A percentile compares a stretch with the other conserved stretches of the same genome.
These are phyloP conservation scores for Vanilla planifolia DNA, from an alignment of 106 monocot species.

Conservation along the genomic window DNA sequence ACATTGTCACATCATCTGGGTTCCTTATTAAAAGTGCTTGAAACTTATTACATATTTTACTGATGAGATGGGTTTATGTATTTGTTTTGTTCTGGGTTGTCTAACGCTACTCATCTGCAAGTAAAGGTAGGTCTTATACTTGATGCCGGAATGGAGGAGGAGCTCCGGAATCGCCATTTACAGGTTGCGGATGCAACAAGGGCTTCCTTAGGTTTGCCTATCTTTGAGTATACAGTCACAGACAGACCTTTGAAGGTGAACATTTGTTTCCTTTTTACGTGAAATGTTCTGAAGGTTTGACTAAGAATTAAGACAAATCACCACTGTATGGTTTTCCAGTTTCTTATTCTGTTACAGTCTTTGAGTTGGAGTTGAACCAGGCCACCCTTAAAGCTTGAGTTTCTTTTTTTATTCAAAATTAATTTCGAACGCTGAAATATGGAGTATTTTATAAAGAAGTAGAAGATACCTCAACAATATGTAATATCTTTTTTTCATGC, in stretches of 20 bases:
- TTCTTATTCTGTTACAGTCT: too few relatives aligned
- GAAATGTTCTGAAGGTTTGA: neutral
- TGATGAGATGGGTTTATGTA: neutral
- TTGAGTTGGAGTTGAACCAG: too few relatives aligned
- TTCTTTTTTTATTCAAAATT: too few relatives aligned
- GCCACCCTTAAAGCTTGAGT: too few relatives aligned
- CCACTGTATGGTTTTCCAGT: too few relatives aligned
- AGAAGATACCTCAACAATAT: too few relatives aligned
- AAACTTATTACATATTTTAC: neutral
- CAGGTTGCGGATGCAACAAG: conserved; percentile 90
- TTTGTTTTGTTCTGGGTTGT: neutral
- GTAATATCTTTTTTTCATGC: too few relatives aligned
- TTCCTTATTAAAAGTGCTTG: too few relatives aligned
- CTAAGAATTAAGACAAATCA: too few relatives aligned
- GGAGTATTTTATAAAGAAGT: too few relatives aligned
- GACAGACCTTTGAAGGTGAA: conserved; percentile 75
- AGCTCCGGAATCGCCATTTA: conserved; percentile 69
- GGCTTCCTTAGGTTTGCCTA: conserved; percentile 76
- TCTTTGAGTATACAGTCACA: conserved; percentile 73
- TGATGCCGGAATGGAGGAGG: conserved; percentile 94
- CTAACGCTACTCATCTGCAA: conserved; percentile 1
- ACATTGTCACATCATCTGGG: too few relatives aligned
- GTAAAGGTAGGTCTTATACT: conserved; percentile 82
- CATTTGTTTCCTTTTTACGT: neutral
- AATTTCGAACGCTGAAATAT: too few relatives aligned